A percentile compares a stretch with the other conserved stretches of the same genome.
phyloP scores from a whole-genome alignment of 306 rosid genomes.

The Vigna angularis region DNA sequence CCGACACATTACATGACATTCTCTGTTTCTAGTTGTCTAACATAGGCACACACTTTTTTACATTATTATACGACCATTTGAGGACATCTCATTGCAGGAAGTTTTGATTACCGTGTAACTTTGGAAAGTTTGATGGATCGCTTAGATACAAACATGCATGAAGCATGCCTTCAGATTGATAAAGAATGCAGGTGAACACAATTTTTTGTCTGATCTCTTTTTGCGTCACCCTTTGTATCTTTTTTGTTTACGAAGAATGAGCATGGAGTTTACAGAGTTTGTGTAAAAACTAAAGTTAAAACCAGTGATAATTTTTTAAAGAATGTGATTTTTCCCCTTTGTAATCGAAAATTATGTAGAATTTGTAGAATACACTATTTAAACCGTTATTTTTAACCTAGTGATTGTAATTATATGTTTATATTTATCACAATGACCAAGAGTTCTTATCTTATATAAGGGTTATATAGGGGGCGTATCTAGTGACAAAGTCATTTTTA shows the following conservation, averaged over 20 bases:
- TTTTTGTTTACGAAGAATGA: background rate
- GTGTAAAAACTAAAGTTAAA: background rate
- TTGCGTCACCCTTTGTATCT: slow-evolving; percentile 4
- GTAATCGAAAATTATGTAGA: too few species aligned
- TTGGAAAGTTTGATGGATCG: slow-evolving; percentile 78
- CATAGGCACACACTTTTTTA: background rate
- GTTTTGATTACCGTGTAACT: slow-evolving; percentile 60
- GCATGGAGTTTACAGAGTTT: background rate
- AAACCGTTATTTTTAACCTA: too few species aligned
- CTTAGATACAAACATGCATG: slow-evolving; percentile 69
- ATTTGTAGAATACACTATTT: too few species aligned
- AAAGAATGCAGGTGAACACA: slow-evolving; percentile 69
- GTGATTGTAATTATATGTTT: too few species aligned
- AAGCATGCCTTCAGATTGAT: slow-evolving; percentile 77
- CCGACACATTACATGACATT: slow-evolving; percentile 2
- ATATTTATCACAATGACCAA: too few species aligned
- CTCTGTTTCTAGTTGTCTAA: background rate
- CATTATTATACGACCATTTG: slow-evolving; percentile 23
- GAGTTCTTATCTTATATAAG: too few species aligned
- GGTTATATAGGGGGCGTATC: too few species aligned
- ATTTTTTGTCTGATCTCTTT: background rate
- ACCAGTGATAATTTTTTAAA: slow-evolving; percentile 1
- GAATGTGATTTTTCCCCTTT: background rate
- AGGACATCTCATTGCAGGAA: slow-evolving; percentile 51
- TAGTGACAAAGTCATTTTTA: too few species aligned